Conservation (phyloP, 805 yeast genomes). For the Saturnispora diversa region DNA sequence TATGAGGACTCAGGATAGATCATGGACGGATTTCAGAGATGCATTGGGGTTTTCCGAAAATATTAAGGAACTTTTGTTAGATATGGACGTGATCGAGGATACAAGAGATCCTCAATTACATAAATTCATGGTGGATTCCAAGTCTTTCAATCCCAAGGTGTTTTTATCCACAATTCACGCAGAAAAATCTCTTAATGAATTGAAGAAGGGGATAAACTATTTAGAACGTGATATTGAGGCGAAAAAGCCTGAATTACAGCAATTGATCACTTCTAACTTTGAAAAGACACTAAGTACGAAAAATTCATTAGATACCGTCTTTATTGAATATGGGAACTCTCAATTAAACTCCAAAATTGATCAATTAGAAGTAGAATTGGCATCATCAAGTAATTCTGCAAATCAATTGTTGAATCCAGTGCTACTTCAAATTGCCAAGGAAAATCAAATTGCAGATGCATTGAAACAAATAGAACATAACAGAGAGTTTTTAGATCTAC, state of each 20-base stretch:
- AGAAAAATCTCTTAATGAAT: slow-evolving; percentile 44
- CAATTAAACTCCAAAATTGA: slow-evolving; percentile 18
- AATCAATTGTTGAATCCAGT: slow-evolving; percentile 53
- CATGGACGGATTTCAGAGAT: slow-evolving; percentile 29
- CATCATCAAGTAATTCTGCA: slow-evolving; percentile 42
- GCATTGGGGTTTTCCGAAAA: slow-evolving; percentile 50
- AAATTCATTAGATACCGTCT: slow-evolving; percentile 53
- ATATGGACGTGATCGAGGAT: slow-evolving; percentile 34
- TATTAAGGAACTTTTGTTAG: slow-evolving; percentile 34
- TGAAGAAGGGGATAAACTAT: slow-evolving; percentile 39
- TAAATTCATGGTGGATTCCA: slow-evolving; percentile 46
- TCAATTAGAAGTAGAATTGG: slow-evolving; percentile 32
- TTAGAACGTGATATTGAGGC: slow-evolving; percentile 42
- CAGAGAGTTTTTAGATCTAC: slow-evolving; percentile 48
- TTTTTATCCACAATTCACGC: slow-evolving; percentile 50
- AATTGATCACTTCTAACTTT: slow-evolving; percentile 50
- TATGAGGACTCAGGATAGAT: not conserved
- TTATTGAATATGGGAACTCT: slow-evolving; percentile 39
- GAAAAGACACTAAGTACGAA: slow-evolving; percentile 58
- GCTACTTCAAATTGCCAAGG: slow-evolving; percentile 40
- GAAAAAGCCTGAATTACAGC: slow-evolving; percentile 42
- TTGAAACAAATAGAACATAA: slow-evolving; percentile 45
- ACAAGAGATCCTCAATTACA: slow-evolving; percentile 31
- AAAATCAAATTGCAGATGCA: slow-evolving; percentile 41
- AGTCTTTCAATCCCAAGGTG: slow-evolving; percentile 48